Percentiles rank a stretch among this genome's conserved stretches.
Conservation (phyloP, 2,329 filamentous ascomycete species). For the Aspergillus ochraceoroseus region DNA sequence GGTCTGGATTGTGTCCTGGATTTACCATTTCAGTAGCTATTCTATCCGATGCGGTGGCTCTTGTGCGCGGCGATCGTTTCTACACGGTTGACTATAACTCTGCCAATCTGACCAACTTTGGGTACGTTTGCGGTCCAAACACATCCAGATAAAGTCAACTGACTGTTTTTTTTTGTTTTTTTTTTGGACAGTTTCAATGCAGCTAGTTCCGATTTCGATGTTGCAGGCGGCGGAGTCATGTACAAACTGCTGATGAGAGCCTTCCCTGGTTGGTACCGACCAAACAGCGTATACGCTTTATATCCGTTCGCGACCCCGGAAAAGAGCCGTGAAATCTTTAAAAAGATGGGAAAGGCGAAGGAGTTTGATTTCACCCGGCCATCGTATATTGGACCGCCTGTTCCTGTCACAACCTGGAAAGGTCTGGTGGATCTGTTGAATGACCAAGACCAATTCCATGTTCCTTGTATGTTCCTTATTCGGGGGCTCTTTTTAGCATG, state of each 20-base stretch:
- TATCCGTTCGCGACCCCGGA: slow-evolving; percentile 47
- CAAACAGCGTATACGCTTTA: slow-evolving; percentile 48
- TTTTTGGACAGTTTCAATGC: slow-evolving; percentile 29
- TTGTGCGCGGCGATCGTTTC: slow-evolving; percentile 46
- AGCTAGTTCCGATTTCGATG: slow-evolving; percentile 40
- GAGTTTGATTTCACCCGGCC: slow-evolving; percentile 33
- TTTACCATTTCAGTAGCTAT: slow-evolving; percentile 42
- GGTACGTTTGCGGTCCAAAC: no score
- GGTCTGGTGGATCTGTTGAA: slow-evolving; percentile 2
- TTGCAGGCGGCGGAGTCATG: slow-evolving; percentile 48
- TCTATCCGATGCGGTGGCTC: slow-evolving; percentile 45
- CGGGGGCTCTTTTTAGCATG: slow-evolving; percentile 18
- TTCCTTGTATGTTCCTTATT: slow-evolving; percentile 36
- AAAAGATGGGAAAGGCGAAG: slow-evolving; percentile 37
- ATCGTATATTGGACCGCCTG: slow-evolving; percentile 28
- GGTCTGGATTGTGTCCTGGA: slow-evolving; percentile 49
- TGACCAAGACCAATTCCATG: slow-evolving; percentile 39
- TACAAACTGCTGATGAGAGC: slow-evolving; percentile 50
- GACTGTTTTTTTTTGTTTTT: no score
- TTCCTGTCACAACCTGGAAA: slow-evolving; percentile 20
- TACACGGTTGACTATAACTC: slow-evolving; percentile 45
- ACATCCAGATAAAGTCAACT: no score
- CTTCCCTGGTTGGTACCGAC: slow-evolving; percentile 48
- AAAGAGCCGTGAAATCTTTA: slow-evolving; percentile 44
- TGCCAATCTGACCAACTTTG: slow-evolving; percentile 44